A percentile compares a stretch with the other conserved stretches of the same genome.
Conservation (phyloP, 1,139 yeast species). For the Candida gigantensis region DNA sequence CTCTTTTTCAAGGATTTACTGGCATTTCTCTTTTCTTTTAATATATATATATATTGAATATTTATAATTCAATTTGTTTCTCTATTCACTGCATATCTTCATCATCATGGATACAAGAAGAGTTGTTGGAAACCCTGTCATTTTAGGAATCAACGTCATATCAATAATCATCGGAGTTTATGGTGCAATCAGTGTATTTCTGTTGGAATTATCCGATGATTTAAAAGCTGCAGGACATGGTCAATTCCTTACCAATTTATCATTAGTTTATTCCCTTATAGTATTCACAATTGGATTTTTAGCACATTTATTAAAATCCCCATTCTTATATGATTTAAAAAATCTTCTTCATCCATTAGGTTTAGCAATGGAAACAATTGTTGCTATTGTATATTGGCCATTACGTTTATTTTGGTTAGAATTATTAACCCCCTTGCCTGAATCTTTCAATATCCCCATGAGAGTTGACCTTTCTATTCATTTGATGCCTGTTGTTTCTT, state of each 20-base stretch:
- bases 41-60: not conserved
- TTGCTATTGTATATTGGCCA: constrained; percentile 67
- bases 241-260: constrained; percentile 68
- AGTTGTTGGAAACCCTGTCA: constrained; percentile 34
- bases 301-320: constrained; percentile 35
- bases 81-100: not conserved
- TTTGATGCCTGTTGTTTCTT: constrained; percentile 54
- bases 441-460: constrained; percentile 41
- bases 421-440: constrained; percentile 37
- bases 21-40: not conserved
- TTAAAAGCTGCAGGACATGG: constrained; percentile 59
- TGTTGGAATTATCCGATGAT: constrained; percentile 39
- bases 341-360: constrained; percentile 51
- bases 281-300: constrained; percentile 44
- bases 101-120: constrained; percentile 16
- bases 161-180: constrained; percentile 33
- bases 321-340: constrained; percentile 28
- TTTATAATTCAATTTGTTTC: no score
- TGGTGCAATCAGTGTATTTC: constrained; percentile 26
- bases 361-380: constrained; percentile 58
- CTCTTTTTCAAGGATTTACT: constrained; percentile 1
- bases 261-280: constrained; percentile 49
- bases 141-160: constrained; percentile 24
- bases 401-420: constrained; percentile 51
- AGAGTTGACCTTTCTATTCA: constrained; percentile 58